A percentile compares a stretch with the other conserved stretches of the same genome.
These are phyloP conservation scores for Ustulina deusta DNA, from an alignment of 2,329 filamentous ascomycete species.

Conservation along the genomic window DNA sequence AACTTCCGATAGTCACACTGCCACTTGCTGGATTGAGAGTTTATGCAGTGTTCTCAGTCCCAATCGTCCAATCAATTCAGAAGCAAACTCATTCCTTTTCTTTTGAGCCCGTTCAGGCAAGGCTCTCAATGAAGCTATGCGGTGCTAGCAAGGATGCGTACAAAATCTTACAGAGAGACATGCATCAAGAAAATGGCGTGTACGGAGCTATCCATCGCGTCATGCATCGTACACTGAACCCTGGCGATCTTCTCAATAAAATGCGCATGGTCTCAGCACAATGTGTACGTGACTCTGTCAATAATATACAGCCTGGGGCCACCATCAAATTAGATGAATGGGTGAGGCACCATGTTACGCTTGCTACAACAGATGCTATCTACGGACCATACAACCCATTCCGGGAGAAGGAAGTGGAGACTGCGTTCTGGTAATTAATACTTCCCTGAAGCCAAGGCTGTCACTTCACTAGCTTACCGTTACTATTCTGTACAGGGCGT, in stretches of 20 bases:
- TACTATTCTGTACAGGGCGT: not conserved
- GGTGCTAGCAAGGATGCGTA: constrained; percentile 10
- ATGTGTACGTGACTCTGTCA: not conserved
- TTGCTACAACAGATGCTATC: constrained; percentile 18
- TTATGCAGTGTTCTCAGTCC: constrained; percentile 14
- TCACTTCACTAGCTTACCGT: constrained; percentile 3
- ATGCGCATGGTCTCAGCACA: not conserved
- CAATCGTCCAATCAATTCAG: constrained; percentile 10
- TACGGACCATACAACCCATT: constrained; percentile 11
- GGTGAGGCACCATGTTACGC: constrained; percentile 10
- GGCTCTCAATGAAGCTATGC: not conserved
- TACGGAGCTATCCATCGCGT: not conserved
- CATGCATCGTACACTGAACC: not conserved
- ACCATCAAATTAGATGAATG: constrained; percentile 21
- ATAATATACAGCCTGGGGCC: constrained; percentile 1
- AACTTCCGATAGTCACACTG: constrained; percentile 9
- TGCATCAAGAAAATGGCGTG: not conserved
- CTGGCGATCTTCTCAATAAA: not conserved
- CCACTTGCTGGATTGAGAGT: not conserved
- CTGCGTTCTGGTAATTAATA: constrained; percentile 17
- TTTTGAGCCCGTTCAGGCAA: constrained; percentile 9
- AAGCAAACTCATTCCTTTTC: constrained; percentile 7
- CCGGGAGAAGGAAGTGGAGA: not conserved
- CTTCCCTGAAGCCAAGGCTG: not conserved
- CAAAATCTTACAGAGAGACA: constrained; percentile 5